A percentile compares a stretch with the other conserved stretches of the same genome.
Evolutionary conservation across 1,139 yeast species (phyloP).

Genomic region (Debaryomycetaceae sp.): DNA sequence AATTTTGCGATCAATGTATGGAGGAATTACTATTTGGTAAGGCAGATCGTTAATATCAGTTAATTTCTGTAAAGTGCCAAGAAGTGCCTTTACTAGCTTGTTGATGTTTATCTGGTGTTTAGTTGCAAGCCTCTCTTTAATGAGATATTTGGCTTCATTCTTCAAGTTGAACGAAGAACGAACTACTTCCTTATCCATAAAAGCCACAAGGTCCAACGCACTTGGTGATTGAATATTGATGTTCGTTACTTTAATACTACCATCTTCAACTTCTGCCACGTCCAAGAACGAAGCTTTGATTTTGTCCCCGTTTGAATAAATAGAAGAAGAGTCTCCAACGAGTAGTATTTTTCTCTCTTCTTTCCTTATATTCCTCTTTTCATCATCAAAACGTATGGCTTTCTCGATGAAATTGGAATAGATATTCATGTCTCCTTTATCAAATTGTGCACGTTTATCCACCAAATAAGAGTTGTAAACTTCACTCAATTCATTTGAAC

Average conservation of each 20-base stretch:
- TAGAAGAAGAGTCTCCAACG: constrained; percentile 2
- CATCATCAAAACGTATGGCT: constrained; percentile 13
- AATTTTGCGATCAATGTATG: constrained; percentile 6
- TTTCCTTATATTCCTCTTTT: constrained; percentile 12
- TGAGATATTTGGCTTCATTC: constrained; percentile 13
- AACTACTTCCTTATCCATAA: constrained; percentile 10
- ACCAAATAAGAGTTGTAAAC: constrained; percentile 7
- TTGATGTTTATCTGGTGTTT: not conserved
- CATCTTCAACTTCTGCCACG: not conserved
- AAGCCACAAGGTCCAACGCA: constrained; percentile 4
- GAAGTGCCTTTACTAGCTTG: constrained; percentile 1
- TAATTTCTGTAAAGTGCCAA: constrained; percentile 4
- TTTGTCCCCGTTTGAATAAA: not conserved
- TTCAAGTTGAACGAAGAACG: constrained; percentile 12
- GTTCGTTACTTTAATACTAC: constrained; percentile 7
- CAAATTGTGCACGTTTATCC: constrained; percentile 8
- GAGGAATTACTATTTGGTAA: constrained; percentile 16
- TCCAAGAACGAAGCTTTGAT: not conserved
- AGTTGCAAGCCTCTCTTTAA: constrained; percentile 7
- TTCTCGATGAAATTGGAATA: constrained; percentile 16
- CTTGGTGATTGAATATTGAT: constrained; percentile 7
- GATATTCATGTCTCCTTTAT: constrained; percentile 11
- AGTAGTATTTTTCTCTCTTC: constrained; percentile 10
- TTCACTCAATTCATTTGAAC: constrained; percentile 2
- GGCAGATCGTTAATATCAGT: constrained; percentile 8